phyloP scores from a whole-genome alignment of 345 rosid genomes.

The Citrus trifoliata region DNA sequence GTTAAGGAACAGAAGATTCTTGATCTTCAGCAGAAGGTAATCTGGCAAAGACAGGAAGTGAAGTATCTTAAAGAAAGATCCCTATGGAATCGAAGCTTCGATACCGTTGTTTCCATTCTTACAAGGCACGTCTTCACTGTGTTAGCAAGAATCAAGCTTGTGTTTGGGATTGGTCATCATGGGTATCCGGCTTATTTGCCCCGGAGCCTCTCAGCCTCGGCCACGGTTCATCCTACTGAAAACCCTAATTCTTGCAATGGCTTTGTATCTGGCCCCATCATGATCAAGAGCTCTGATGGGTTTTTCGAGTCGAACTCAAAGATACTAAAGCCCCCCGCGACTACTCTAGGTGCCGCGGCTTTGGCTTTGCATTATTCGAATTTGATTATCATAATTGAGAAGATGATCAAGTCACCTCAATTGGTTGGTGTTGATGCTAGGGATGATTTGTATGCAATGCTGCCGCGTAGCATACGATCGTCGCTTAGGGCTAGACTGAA shows the following conservation, averaged over 20 bases:
- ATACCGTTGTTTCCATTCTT: constrained; percentile 52
- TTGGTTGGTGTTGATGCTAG: constrained; percentile 86
- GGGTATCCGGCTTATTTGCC: constrained; percentile 49
- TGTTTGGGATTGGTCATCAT: constrained; percentile 53
- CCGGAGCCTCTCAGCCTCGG: constrained; percentile 78
- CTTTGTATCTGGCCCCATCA: constrained; percentile 25
- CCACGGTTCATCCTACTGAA: constrained; percentile 69
- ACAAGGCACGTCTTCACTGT: constrained; percentile 63
- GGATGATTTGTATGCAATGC: constrained; percentile 81
- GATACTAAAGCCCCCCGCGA: constrained; percentile 62
- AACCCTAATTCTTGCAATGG: constrained; percentile 21
- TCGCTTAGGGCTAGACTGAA: constrained; percentile 60
- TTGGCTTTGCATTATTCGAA: constrained; percentile 82
- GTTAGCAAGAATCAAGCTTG: constrained; percentile 66
- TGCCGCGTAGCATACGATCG: constrained; percentile 71
- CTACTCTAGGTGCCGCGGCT: constrained; percentile 76
- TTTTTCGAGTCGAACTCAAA: constrained; percentile 67
- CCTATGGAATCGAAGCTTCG: constrained; percentile 81
- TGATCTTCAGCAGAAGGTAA: constrained; percentile 66
- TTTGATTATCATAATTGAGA: constrained; percentile 82
- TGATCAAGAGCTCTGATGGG: neutral
- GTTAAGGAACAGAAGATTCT: constrained; percentile 46
- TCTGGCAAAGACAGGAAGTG: constrained; percentile 70
- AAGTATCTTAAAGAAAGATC: constrained; percentile 82
- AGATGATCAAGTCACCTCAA: constrained; percentile 92